Percentiles rank a stretch among this genome's conserved stretches.
These are phyloP conservation scores for Botrytis hyacinthi DNA, from an alignment of 2,329 filamentous ascomycete genomes.

Conservation along the genomic window DNA sequence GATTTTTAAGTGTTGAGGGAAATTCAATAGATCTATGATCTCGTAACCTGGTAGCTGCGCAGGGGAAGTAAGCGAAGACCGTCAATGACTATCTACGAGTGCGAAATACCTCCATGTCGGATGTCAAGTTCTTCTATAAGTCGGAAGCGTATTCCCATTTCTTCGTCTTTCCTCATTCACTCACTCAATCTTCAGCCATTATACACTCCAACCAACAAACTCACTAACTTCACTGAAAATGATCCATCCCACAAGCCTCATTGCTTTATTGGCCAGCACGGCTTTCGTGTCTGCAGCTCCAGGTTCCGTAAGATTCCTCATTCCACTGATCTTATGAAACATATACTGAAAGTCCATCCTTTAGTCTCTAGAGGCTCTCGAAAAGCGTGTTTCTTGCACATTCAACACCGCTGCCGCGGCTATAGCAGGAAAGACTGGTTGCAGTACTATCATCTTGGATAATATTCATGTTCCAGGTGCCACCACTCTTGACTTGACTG, in stretches of 20 bases:
- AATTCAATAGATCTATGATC: neutral
- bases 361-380: neutral
- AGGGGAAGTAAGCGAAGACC: too few species aligned
- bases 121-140: neutral
- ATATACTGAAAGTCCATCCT: neutral
- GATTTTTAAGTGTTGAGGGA: neutral
- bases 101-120: neutral
- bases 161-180: neutral
- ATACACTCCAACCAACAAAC: neutral
- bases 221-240: neutral
- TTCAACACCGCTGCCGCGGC: slow-evolving; percentile 49
- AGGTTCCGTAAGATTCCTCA: neutral
- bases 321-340: accelerated
- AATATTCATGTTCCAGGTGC: slow-evolving; percentile 56
- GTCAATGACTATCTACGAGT: too few species aligned
- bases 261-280: neutral
- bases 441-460: slow-evolving; percentile 52
- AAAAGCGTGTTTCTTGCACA: slow-evolving; percentile 44
- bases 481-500: slow-evolving; percentile 56
- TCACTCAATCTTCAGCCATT: neutral
- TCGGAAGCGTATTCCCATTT: neutral
- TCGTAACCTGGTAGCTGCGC: too few species aligned
- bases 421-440: slow-evolving; percentile 48
- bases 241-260: neutral
- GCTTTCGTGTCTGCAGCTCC: neutral